A percentile compares a stretch with the other conserved stretches of the same genome.
These are phyloP conservation scores for Cardamine resedifolia DNA, from an alignment of 345 rosid genomes.

Conservation along the genomic window DNA sequence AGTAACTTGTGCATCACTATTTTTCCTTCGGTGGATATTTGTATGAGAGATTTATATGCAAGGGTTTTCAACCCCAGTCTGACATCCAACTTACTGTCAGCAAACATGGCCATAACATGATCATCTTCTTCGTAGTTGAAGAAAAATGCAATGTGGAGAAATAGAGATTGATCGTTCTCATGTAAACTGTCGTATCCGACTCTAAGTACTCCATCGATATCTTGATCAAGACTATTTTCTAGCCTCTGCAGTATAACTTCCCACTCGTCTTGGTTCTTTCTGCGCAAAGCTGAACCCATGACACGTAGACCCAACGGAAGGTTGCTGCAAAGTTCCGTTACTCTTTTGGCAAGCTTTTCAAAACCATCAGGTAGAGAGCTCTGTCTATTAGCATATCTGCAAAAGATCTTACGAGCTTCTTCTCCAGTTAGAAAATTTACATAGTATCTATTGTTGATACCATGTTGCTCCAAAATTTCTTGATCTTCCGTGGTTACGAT, in stretches of 20 bases:
- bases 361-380: background rate
- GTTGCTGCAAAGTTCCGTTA: background rate
- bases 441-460: background rate
- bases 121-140: no score
- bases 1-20: no score
- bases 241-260: background rate
- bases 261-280: background rate
- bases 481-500: background rate
- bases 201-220: background rate
- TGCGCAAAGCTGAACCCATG: background rate
- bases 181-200: background rate
- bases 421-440: background rate
- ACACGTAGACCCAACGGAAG: conserved; percentile 12
- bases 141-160: background rate
- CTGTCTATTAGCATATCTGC: background rate
- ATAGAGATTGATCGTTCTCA: background rate
- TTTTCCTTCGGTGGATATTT: no score
- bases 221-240: background rate
- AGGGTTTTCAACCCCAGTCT: background rate
- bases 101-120: background rate
- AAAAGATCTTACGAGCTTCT: background rate
- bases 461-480: background rate
- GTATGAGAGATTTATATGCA: background rate
- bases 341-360: background rate
- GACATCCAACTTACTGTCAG: background rate